Evolutionary conservation across 129 eudicot species (phyloP).

Genomic region (Saussurea involucrata): DNA sequence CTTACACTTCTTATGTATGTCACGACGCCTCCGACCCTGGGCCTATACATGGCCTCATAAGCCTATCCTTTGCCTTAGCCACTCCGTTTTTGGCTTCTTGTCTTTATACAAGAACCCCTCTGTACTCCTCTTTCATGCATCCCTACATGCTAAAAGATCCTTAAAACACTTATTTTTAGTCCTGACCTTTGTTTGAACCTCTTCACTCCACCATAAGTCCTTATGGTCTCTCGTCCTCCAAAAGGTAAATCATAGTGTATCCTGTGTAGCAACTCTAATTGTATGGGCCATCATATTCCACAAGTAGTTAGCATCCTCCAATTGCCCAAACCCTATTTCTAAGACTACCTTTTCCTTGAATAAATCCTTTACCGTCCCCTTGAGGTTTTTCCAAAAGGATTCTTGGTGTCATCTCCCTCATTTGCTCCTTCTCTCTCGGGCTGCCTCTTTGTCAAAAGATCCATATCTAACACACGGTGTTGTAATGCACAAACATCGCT

Average conservation of each 20-base stretch:
- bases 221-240: background rate
- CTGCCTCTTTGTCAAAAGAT: background rate
- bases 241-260: background rate
- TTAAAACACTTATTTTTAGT: background rate
- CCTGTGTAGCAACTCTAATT: too few species aligned
- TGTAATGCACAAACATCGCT: background rate
- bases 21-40: background rate
- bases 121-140: background rate
- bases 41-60: background rate
- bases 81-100: background rate
- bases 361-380: background rate
- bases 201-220: background rate
- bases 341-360: background rate
- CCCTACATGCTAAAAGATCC: background rate
- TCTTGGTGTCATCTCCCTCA: background rate
- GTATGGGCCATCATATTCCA: too few species aligned
- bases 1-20: background rate
- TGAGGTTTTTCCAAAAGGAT: background rate
- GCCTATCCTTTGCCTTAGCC: background rate
- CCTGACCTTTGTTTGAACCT: background rate
- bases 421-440: background rate
- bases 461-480: background rate
- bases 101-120: background rate
- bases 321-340: background rate
- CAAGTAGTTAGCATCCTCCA: background rate